Percentiles rank a stretch among this genome's conserved stretches.
These are phyloP conservation scores for Nothophaeocryptopus gaeumannii DNA, from an alignment of 2,329 filamentous ascomycete genomes.

Conservation along the genomic window DNA sequence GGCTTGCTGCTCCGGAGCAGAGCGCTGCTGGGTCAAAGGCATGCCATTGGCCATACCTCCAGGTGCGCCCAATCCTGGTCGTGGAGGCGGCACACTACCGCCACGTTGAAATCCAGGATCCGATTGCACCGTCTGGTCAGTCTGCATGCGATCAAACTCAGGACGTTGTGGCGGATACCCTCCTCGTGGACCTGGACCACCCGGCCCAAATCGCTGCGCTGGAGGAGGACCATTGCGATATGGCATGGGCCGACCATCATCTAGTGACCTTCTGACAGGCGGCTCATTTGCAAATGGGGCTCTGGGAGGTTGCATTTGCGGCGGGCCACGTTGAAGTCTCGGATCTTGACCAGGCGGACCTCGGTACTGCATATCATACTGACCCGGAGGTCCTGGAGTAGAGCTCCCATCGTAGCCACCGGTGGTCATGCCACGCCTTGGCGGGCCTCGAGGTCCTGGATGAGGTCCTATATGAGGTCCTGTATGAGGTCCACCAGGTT, in stretches of 20 bases:
- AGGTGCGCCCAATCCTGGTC: slow-evolving; percentile 24
- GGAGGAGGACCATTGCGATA: slow-evolving; percentile 27
- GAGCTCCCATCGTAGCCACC: slow-evolving; percentile 12
- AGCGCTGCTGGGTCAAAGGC: slow-evolving; percentile 29
- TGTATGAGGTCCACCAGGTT: slow-evolving; percentile 6
- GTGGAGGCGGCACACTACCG: slow-evolving; percentile 26
- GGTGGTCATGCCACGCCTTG: slow-evolving; percentile 13
- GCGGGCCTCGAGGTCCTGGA: slow-evolving; percentile 10
- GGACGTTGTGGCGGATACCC: slow-evolving; percentile 18
- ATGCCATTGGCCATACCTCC: slow-evolving; percentile 11
- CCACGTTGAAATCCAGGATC: slow-evolving; percentile 26
- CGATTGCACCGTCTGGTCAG: slow-evolving; percentile 23
- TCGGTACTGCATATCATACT: slow-evolving; percentile 13
- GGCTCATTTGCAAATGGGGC: slow-evolving; percentile 26
- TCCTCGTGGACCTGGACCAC: slow-evolving; percentile 8
- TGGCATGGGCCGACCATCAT: slow-evolving; percentile 29
- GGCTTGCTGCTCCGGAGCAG: slow-evolving; percentile 18
- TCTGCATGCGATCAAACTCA: slow-evolving; percentile 19
- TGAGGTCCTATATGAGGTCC: slow-evolving; percentile 5
- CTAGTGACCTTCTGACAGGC: slow-evolving; percentile 26
- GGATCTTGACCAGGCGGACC: slow-evolving; percentile 13
- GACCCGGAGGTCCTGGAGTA: slow-evolving; percentile 11
- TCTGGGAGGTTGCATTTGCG: slow-evolving; percentile 24
- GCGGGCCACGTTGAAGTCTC: slow-evolving; percentile 12
- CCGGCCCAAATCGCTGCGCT: slow-evolving; percentile 16